Evolutionary conservation across 805 yeast species (phyloP).

Genomic region (Pichia exigua): DNA sequence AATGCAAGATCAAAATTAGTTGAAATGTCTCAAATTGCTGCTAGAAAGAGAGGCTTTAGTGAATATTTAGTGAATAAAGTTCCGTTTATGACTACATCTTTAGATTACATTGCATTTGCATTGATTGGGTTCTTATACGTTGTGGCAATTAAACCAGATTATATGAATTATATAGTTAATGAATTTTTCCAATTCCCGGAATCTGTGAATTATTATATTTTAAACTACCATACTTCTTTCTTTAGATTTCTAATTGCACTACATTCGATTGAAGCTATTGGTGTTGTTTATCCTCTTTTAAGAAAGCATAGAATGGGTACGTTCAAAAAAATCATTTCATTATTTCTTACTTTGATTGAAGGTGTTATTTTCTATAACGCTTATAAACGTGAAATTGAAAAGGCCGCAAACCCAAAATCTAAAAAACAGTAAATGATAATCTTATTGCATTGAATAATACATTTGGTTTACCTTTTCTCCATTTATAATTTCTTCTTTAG

Average conservation of each 20-base stretch:
- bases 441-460: constrained; percentile 16
- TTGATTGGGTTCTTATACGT: constrained; percentile 3
- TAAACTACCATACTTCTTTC: constrained; percentile 8
- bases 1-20: constrained; percentile 52
- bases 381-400: constrained; percentile 23
- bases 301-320: constrained; percentile 55
- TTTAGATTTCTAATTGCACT: constrained; percentile 25
- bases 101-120: constrained; percentile 28
- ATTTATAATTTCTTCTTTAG: constrained; percentile 18
- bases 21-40: constrained; percentile 70
- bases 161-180: constrained; percentile 1
- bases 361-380: constrained; percentile 50
- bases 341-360: constrained; percentile 45
- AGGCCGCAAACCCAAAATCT: constrained; percentile 13
- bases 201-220: constrained; percentile 4
- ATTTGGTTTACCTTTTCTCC: constrained; percentile 12
- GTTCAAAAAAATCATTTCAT: constrained; percentile 43
- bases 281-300: constrained; percentile 42
- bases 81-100: constrained; percentile 30
- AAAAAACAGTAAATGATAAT: not conserved
- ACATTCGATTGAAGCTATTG: constrained; percentile 47
- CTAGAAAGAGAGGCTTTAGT: constrained; percentile 52
- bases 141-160: constrained; percentile 10
- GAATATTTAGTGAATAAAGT: constrained; percentile 27
- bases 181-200: constrained; percentile 7